phyloP scores from a whole-genome alignment of 768 basidiomycete genomes.

The Xerocomellus dryophilus region DNA sequence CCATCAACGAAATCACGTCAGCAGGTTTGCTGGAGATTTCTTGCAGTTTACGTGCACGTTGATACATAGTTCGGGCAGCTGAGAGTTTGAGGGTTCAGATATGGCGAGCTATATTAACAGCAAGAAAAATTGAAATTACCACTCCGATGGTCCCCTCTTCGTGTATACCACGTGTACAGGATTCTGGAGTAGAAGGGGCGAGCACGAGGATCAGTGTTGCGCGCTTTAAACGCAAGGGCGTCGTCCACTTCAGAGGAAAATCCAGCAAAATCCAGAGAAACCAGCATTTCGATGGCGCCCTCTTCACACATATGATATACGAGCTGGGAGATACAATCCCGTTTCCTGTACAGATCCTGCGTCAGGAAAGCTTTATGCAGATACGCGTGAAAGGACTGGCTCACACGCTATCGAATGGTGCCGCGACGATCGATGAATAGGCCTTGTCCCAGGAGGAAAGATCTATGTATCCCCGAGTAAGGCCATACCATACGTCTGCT shows the following conservation, averaged over 20 bases:
- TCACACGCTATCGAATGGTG: conserved; percentile 77
- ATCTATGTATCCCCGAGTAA: conserved; percentile 74
- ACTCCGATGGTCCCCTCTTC: conserved; percentile 84
- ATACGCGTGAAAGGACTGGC: conserved; percentile 33
- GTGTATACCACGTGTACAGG: conserved; percentile 91
- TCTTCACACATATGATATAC: conserved; percentile 93
- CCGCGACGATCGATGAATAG: conserved; percentile 71
- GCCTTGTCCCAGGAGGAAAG: conserved; percentile 82
- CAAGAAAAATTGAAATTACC: conserved; percentile 50
- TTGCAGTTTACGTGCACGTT: conserved; percentile 77
- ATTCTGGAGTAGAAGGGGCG: conserved; percentile 86
- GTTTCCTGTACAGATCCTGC: conserved; percentile 51
- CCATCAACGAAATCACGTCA: conserved; percentile 45
- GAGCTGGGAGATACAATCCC: conserved; percentile 76
- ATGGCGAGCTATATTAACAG: conserved; percentile 5
- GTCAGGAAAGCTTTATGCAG: conserved; percentile 5
- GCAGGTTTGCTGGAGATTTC: conserved; percentile 35
- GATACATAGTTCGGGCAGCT: conserved; percentile 95
- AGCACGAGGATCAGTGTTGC: conserved; percentile 86
- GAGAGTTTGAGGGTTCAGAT: conserved; percentile 27
- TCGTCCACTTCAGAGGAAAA: conserved; percentile 85
- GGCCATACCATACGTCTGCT: conserved; percentile 71
- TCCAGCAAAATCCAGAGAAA: conserved; percentile 81
- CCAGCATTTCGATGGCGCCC: conserved; percentile 71
- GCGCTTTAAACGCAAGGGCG: conserved; percentile 85